A percentile compares a stretch with the other conserved stretches of the same genome.
These are phyloP conservation scores for Cryphonectria carpinicola DNA, from an alignment of 2,329 filamentous ascomycete species.

Conservation along the genomic window DNA sequence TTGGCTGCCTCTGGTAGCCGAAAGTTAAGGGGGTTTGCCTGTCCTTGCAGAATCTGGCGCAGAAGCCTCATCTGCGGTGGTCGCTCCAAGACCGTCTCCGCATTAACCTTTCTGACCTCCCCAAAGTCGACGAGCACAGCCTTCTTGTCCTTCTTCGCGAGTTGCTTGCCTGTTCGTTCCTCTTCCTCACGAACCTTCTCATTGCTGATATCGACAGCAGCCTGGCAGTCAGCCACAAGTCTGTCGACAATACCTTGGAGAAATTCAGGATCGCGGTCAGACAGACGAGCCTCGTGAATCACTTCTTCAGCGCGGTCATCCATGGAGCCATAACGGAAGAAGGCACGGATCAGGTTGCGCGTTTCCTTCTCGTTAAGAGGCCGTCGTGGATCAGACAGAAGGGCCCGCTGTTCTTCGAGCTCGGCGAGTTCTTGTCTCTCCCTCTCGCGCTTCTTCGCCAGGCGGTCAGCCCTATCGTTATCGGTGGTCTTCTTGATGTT, in stretches of 20 bases:
- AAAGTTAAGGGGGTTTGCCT: conserved; percentile 76
- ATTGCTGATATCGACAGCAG: conserved; percentile 68
- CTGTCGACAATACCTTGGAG: conserved; percentile 77
- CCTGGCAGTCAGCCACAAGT: conserved; percentile 63
- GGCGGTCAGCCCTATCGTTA: conserved; percentile 65
- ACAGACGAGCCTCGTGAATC: conserved; percentile 81
- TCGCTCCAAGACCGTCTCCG: conserved; percentile 90
- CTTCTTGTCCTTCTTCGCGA: conserved; percentile 98
- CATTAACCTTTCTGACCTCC: conserved; percentile 92
- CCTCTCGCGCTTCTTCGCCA: conserved; percentile 67
- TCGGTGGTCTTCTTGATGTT: conserved; percentile 55
- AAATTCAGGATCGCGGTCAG: conserved; percentile 80
- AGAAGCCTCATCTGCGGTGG: conserved; percentile 87
- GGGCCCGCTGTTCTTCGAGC: conserved; percentile 73
- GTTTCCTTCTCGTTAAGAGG: conserved; percentile 91
- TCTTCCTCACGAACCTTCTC: conserved; percentile 79
- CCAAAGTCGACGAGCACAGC: conserved; percentile 94
- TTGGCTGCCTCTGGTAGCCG: conserved; percentile 91
- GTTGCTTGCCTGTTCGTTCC: conserved; percentile 76
- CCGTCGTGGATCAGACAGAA: conserved; percentile 82
- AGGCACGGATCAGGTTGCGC: conserved; percentile 86
- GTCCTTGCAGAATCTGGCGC: conserved; percentile 69
- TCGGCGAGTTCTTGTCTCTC: conserved; percentile 73
- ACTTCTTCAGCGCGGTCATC: conserved; percentile 88
- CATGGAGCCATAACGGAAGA: conserved; percentile 87